Percentiles rank a stretch among this genome's conserved stretches.
Evolutionary conservation across 1,139 yeast species (phyloP).

Genomic region (Cylindricascospora bacillispora): DNA sequence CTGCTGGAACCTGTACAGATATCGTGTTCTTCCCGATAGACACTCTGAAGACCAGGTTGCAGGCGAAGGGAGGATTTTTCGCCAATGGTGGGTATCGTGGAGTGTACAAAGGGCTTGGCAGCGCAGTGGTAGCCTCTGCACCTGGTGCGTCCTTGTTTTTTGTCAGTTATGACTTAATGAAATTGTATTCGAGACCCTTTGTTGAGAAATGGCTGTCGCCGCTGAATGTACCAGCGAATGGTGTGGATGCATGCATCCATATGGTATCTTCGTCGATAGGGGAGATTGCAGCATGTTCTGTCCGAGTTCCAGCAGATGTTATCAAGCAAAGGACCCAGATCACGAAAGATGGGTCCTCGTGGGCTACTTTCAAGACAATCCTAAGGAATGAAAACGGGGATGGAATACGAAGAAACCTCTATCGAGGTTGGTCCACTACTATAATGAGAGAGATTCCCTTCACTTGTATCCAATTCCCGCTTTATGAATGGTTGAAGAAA

Average conservation of each 20-base stretch:
- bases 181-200: constrained; percentile 39
- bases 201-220: constrained; percentile 15
- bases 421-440: constrained; percentile 89
- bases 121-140: constrained; percentile 89
- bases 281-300: constrained; percentile 84
- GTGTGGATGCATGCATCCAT: constrained; percentile 40
- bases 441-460: constrained; percentile 92
- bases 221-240: constrained; percentile 10
- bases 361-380: constrained; percentile 38
- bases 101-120: constrained; percentile 81
- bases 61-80: constrained; percentile 91
- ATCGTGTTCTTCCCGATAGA: constrained; percentile 92
- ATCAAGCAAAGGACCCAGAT: constrained; percentile 93
- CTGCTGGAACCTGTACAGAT: constrained; percentile 95
- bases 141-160: constrained; percentile 88
- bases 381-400: constrained; percentile 55
- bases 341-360: constrained; percentile 34
- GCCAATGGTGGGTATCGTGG: constrained; percentile 88
- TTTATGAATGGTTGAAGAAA: constrained; percentile 70
- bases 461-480: constrained; percentile 87
- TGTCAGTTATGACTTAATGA: constrained; percentile 73
- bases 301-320: constrained; percentile 94
- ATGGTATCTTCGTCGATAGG: constrained; percentile 85
- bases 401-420: constrained; percentile 64
- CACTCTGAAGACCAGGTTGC: constrained; percentile 83